Percentiles rank a stretch among this genome's conserved stretches.
Evolutionary conservation across 345 rosid genomes (phyloP).

Genomic region (Hypericum androsaemum): DNA sequence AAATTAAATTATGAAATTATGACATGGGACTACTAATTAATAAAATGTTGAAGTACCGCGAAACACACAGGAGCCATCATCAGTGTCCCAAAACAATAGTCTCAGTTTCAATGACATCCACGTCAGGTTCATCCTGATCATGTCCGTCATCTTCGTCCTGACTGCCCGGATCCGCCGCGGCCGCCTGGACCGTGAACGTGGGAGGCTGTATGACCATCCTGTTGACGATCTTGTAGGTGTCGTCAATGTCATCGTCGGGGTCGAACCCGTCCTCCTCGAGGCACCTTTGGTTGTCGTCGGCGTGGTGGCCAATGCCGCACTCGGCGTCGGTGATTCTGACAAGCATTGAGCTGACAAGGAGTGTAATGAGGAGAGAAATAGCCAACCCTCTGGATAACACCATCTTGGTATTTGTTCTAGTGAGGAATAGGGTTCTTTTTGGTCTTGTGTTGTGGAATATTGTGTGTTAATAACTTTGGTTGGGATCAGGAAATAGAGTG

Average conservation of each 20-base stretch:
- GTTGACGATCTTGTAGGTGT: conserved; percentile 23
- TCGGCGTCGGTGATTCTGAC: conserved; percentile 6
- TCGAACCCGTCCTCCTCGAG: conserved; percentile 3
- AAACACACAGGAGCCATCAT: background rate
- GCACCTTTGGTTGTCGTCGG: conserved; percentile 12
- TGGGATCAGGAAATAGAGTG: background rate
- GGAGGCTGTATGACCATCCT: conserved; percentile 9
- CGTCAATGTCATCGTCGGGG: conserved; percentile 21
- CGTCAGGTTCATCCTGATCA: background rate
- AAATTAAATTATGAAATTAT: too few species aligned
- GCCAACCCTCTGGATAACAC: conserved; percentile 14
- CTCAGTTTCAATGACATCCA: background rate
- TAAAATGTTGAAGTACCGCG: too few species aligned
- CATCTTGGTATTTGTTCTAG: conserved; percentile 6
- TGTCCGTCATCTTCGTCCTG: too few species aligned
- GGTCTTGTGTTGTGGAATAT: background rate
- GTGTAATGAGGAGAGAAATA: conserved; percentile 3
- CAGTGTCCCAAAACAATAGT: background rate
- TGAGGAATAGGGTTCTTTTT: background rate
- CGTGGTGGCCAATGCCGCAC: background rate
- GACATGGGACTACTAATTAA: too few species aligned
- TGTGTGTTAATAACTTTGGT: background rate
- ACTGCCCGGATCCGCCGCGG: too few species aligned
- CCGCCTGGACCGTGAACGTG: background rate
- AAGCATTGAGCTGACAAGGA: conserved; percentile 14